Percentiles rank a stretch among this genome's conserved stretches.
Evolutionary conservation across 768 basidiomycete species (phyloP).

Genomic region (Lepiota subincarnata): DNA sequence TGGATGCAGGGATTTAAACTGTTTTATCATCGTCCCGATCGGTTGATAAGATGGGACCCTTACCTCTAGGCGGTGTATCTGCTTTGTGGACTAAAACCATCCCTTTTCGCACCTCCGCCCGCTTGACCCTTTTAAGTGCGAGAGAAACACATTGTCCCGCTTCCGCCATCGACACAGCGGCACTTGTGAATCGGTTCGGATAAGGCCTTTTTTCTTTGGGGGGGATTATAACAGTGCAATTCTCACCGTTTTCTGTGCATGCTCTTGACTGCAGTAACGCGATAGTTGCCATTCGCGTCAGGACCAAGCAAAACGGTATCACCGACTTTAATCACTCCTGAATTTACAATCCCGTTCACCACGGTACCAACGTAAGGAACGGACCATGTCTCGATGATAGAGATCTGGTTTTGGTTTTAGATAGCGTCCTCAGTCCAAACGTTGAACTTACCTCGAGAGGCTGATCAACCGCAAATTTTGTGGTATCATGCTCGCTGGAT

Average conservation of each 20-base stretch:
- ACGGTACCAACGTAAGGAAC: constrained; percentile 85
- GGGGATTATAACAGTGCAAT: not conserved
- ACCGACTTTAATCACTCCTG: constrained; percentile 70
- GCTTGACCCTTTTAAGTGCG: constrained; percentile 84
- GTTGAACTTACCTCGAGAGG: constrained; percentile 61
- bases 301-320: constrained; percentile 86
- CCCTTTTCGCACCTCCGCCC: constrained; percentile 83
- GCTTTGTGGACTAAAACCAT: constrained; percentile 88
- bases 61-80: constrained; percentile 75
- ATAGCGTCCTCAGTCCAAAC: not conserved
- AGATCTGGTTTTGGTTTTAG: constrained; percentile 46
- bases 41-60: constrained; percentile 10
- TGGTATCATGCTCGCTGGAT: constrained; percentile 78
- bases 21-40: not conserved
- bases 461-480: constrained; percentile 76
- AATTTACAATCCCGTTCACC: constrained; percentile 79
- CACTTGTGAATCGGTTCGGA: constrained; percentile 38
- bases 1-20: constrained; percentile 21
- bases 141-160: constrained; percentile 95
- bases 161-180: constrained; percentile 78
- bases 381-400: constrained; percentile 84
- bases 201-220: too few species aligned
- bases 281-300: constrained; percentile 88
- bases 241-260: constrained; percentile 89
- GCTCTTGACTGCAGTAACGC: constrained; percentile 74